A percentile compares a stretch with the other conserved stretches of the same genome.
Conservation (phyloP, 768 basidiomycete species). For the Hypholoma fasciculare region DNA sequence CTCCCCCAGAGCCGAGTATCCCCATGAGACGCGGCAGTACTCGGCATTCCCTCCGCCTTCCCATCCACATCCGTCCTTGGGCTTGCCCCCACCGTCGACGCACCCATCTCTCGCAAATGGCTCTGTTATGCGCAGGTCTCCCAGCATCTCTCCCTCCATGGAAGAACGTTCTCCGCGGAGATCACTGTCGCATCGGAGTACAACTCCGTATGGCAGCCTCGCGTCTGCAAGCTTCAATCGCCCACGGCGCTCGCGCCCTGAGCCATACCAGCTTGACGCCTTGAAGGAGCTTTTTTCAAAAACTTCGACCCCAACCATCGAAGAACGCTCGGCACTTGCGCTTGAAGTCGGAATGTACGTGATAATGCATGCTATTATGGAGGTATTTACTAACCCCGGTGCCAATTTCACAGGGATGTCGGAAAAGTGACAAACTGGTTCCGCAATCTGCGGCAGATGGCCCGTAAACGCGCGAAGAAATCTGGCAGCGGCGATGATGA, state of each 20-base stretch:
- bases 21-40: conserved; percentile 39
- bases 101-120: conserved; percentile 34
- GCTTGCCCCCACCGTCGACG: conserved; percentile 33
- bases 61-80: conserved; percentile 43
- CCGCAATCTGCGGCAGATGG: conserved; percentile 78
- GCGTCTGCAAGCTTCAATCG: conserved; percentile 42
- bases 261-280: conserved; percentile 75
- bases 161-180: conserved; percentile 39
- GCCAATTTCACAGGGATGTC: conserved; percentile 55
- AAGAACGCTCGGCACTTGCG: conserved; percentile 74
- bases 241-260: conserved; percentile 74
- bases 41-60: conserved; percentile 51
- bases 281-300: conserved; percentile 68
- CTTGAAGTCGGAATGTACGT: conserved; percentile 76
- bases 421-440: conserved; percentile 90
- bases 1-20: conserved; percentile 30
- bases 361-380: conserved; percentile 6
- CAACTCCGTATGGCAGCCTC: conserved; percentile 44
- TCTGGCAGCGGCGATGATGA: conserved; percentile 44
- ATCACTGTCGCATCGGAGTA: conserved; percentile 37
- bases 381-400: conserved; percentile 12
- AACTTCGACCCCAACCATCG: conserved; percentile 75
- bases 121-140: conserved; percentile 32
- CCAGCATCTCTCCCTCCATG: conserved; percentile 39
- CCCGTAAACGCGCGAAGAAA: conserved; percentile 68